These are phyloP conservation scores for Clarireedia monteithiana DNA, from an alignment of 2,329 filamentous ascomycete genomes.

Conservation along the genomic window DNA sequence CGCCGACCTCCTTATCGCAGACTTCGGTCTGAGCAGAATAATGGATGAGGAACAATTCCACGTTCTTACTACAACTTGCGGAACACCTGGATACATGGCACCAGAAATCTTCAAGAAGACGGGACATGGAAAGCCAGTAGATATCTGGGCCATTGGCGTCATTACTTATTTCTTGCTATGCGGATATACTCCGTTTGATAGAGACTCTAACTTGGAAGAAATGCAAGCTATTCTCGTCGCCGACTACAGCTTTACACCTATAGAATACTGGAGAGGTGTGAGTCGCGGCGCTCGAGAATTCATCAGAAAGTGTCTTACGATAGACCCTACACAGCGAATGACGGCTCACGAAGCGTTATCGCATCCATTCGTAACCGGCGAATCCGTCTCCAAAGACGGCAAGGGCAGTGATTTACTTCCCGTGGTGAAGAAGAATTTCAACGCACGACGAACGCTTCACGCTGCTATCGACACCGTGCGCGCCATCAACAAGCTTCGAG, in stretches of 20 bases:
- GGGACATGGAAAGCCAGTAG: constrained; percentile 94
- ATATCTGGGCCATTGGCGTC: constrained; percentile 96
- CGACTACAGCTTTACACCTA: constrained; percentile 89
- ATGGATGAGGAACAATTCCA: constrained; percentile 99
- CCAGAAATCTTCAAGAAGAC: constrained; percentile 99
- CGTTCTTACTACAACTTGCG: constrained; percentile 93
- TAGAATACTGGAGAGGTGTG: constrained; percentile 95
- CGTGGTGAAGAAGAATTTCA: constrained; percentile 68
- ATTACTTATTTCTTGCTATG: constrained; percentile 98
- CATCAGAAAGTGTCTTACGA: constrained; percentile 83
- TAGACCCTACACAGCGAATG: constrained; percentile 81
- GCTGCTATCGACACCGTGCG: constrained; percentile 64
- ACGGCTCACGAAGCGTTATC: constrained; percentile 75
- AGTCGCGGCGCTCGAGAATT: constrained; percentile 82
- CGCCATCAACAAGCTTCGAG: constrained; percentile 63
- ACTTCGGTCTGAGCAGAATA: constrained; percentile 91
- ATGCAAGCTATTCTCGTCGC: constrained; percentile 98
- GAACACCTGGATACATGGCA: constrained; percentile 97
- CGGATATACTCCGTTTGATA: constrained; percentile 96
- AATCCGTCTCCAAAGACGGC: constrained; percentile 36
- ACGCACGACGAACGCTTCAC: constrained; percentile 59
- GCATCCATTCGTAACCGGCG: constrained; percentile 55
- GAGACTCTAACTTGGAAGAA: constrained; percentile 95
- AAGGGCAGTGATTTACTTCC: constrained; percentile 57
- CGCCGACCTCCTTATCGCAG: constrained; percentile 90